Percentiles rank a stretch among this genome's conserved stretches.
phyloP scores from a whole-genome alignment of 192 early-diverging fungal genomes.

The Obelidium mucronatum region DNA sequence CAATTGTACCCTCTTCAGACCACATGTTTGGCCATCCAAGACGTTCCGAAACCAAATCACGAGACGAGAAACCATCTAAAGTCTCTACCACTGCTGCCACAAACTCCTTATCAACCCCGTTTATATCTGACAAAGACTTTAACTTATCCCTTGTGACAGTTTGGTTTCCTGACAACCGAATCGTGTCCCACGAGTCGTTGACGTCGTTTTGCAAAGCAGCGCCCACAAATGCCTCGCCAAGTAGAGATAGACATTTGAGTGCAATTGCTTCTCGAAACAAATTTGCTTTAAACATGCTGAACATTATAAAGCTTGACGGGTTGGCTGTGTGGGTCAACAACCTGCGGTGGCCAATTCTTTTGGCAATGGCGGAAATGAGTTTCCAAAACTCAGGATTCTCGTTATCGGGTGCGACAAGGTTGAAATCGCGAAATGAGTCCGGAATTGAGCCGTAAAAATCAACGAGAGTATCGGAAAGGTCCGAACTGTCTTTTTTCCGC shows the following conservation, averaged over 20 bases:
- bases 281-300: background rate
- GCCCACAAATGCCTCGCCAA: background rate
- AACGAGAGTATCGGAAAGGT: background rate
- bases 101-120: background rate
- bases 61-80: no score
- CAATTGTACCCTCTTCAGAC: no score
- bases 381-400: background rate
- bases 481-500: background rate
- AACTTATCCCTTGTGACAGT: background rate
- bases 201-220: background rate
- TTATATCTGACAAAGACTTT: background rate
- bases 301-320: background rate
- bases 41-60: no score
- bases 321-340: background rate
- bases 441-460: constrained; percentile 1
- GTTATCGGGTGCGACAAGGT: background rate
- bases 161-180: background rate
- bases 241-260: background rate
- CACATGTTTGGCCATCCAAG: no score
- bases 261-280: background rate
- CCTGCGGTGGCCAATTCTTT: background rate
- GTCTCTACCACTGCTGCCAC: background rate
- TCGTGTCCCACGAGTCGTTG: background rate
- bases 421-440: background rate
- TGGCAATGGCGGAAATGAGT: background rate